Evolutionary conservation across 305 asterid genomes (phyloP), one percentile per base, ranked within the genome.

Genomic region (Andrographis paniculata): DNA sequence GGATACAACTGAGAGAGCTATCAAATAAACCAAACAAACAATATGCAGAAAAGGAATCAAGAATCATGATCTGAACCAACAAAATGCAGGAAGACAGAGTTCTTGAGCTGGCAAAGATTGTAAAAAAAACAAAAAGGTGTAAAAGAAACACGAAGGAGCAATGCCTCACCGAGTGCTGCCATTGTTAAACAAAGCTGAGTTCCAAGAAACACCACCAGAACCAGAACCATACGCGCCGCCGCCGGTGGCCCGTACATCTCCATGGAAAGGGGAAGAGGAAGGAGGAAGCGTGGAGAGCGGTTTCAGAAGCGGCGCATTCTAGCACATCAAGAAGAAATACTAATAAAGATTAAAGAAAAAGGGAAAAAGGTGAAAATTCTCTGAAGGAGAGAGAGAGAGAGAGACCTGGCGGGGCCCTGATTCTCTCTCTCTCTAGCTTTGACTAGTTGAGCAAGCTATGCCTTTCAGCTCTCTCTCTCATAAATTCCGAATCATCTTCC

Each of bases 131-230:
- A 40, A n/a, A n/a, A n/a, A n/a, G n/a, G n/a, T n/a, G n/a, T n/a
- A n/a, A n/a, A n/a, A n/a, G n/a, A 22, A 21, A 42, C 33, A 54
- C 18, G n/a, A 3, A 36, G 40, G 44, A 20, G 12, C 17, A 17
- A 28, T 44, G 20, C 2, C 56, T 64, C 52, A 79, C 88, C 84
- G 15, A 35, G 53, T 58, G 87, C 78, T 41, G 76, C 65, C 66
- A 50, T 55, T 58, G 78, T 42, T 12, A 19, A 50, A 55, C 63
- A 40, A 64, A 66, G 42, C 1, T 40, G 66, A 68, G 63, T 53
- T 66, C 59, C 49, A 53, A 74, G 69, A 56, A 73, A 53, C 47
- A 71, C 17, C 31, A 46, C 20, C 22, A 50, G 46, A n/a, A n/a
- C n/a, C 17, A 70, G 66, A 54, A 50, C 62, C 35, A 64, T 72